phyloP scores from a whole-genome alignment of 2,329 filamentous ascomycete genomes.

The Ophidiomyces ophidiicola region DNA sequence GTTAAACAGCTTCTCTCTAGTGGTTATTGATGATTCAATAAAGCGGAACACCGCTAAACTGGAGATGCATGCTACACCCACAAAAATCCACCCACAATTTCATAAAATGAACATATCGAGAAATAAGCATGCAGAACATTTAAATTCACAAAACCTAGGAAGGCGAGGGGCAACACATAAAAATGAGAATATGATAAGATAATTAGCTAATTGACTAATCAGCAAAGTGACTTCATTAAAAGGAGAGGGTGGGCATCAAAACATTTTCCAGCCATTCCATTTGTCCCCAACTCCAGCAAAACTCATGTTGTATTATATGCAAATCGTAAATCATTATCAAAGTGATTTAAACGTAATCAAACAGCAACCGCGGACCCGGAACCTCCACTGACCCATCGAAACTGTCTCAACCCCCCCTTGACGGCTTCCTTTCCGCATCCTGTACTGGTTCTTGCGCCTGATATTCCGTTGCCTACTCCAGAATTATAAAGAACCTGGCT shows the following conservation, averaged over 20 bases:
- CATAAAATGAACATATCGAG: too few species aligned
- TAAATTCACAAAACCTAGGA: too few species aligned
- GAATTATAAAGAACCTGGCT: slow-evolving; percentile 20
- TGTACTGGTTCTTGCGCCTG: slow-evolving; percentile 24
- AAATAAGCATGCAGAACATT: too few species aligned
- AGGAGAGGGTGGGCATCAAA: background rate
- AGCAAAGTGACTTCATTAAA: background rate
- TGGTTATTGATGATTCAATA: too few species aligned
- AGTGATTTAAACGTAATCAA: slow-evolving; percentile 14
- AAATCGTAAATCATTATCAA: background rate
- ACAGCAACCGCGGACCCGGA: slow-evolving; percentile 29
- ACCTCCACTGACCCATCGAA: slow-evolving; percentile 33
- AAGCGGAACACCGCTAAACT: too few species aligned
- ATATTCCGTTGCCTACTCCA: slow-evolving; percentile 20
- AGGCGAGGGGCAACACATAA: too few species aligned
- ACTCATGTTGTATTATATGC: background rate
- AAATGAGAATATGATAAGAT: too few species aligned
- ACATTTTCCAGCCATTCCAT: background rate
- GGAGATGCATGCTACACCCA: too few species aligned
- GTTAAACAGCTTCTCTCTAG: too few species aligned
- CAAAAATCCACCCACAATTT: too few species aligned
- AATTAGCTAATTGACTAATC: too few species aligned
- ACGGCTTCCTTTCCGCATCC: slow-evolving; percentile 37
- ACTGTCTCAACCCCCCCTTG: slow-evolving; percentile 31
- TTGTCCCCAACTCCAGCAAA: slow-evolving; percentile 1